Percentiles rank a stretch among this genome's conserved stretches.
Evolutionary conservation across 176 grass and related monocot genomes (phyloP).

Genomic region (Guadua angustifolia): DNA sequence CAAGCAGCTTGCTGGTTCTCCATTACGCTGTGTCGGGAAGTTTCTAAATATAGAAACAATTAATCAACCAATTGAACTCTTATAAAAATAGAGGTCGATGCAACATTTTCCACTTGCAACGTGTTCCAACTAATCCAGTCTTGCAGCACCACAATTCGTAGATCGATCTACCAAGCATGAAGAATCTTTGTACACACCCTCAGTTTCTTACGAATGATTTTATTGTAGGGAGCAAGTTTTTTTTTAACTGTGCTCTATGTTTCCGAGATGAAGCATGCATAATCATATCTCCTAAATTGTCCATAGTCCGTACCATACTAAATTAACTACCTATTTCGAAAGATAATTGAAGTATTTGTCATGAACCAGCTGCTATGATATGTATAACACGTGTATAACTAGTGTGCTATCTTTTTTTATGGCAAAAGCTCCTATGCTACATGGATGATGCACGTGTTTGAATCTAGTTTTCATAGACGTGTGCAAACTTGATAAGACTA

Average conservation of each 20-base stretch:
- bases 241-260: not conserved
- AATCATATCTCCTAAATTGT: not conserved
- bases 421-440: too few species aligned
- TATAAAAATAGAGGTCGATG: not conserved
- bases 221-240: not conserved
- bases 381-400: too few species aligned
- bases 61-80: not conserved
- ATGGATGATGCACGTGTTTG: too few species aligned
- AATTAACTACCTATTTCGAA: not conserved
- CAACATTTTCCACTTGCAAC: not conserved
- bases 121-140: not conserved
- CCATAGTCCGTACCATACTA: not conserved
- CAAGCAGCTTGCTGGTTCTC: constrained; percentile 13
- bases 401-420: too few species aligned
- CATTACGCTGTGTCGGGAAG: not conserved
- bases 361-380: too few species aligned
- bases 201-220: not conserved
- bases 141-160: not conserved
- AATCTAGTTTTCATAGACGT: too few species aligned
- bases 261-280: not conserved
- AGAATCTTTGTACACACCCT: not conserved
- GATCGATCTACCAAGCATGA: not conserved
- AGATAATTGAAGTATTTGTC: too few species aligned
- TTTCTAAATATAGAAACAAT: constrained; percentile 38
- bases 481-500: too few species aligned